Evolutionary conservation across 2,329 filamentous ascomycete genomes (phyloP).

Genomic region (Periconia sp.): DNA sequence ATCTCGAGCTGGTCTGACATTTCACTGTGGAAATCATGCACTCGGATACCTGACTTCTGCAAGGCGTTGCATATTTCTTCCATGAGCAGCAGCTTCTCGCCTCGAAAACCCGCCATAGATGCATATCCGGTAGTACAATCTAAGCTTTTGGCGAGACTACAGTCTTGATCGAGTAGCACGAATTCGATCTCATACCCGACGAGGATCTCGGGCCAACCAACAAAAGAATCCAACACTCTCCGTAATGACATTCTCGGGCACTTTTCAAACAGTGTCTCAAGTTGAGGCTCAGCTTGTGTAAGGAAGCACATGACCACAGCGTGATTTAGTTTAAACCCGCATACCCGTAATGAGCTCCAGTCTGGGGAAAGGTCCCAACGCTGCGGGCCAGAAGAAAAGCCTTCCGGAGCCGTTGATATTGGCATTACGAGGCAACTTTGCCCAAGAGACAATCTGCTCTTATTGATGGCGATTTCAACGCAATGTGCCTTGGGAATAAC

Average conservation of each 20-base stretch:
- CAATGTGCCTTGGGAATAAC: background rate
- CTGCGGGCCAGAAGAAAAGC: background rate
- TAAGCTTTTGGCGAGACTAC: background rate
- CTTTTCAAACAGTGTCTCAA: background rate
- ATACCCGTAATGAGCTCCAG: background rate
- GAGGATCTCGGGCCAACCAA: background rate
- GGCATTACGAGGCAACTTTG: background rate
- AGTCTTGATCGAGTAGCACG: background rate
- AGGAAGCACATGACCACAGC: too few relatives aligned
- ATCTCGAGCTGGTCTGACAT: conserved; percentile 4
- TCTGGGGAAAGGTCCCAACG: background rate
- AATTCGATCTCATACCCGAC: conserved; percentile 1
- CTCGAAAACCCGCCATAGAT: background rate
- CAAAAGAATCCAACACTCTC: too few relatives aligned
- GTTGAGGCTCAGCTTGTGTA: too few relatives aligned
- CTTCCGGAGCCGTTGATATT: background rate
- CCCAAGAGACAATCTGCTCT: background rate
- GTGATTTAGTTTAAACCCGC: background rate
- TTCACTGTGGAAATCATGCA: conserved; percentile 6
- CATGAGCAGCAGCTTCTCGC: background rate
- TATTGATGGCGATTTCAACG: background rate
- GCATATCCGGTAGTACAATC: background rate
- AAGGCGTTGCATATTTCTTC: background rate
- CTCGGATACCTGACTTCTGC: background rate
- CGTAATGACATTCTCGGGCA: background rate